Conservation (phyloP, 2,329 filamentous ascomycete genomes). For the Colletotrichum endophyticum region DNA sequence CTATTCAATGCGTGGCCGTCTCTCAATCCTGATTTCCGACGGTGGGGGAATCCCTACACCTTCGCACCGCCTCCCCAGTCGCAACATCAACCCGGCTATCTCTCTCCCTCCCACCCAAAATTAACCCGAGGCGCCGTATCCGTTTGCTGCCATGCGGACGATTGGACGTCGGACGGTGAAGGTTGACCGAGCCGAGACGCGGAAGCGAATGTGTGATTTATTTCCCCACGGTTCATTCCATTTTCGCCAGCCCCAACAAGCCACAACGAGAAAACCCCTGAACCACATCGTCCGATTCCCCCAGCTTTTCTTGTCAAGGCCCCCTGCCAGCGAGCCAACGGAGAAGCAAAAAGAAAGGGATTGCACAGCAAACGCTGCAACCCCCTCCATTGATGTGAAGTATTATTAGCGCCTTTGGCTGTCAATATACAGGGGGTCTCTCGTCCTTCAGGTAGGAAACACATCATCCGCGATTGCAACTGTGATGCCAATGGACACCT, state of each 20-base stretch:
- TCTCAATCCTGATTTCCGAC: neutral
- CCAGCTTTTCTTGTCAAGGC: neutral
- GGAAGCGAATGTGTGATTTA: neutral
- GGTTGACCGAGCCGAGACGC: neutral
- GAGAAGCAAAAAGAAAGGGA: neutral
- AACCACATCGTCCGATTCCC: neutral
- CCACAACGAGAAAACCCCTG: neutral
- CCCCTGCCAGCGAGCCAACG: neutral
- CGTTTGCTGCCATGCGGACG: neutral
- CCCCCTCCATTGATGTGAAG: neutral
- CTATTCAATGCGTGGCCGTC: conserved; percentile 3
- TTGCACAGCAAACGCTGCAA: neutral
- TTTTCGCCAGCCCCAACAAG: neutral
- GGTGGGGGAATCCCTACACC: conserved; percentile 1
- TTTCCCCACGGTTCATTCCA: neutral
- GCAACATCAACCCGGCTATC: neutral
- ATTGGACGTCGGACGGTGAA: neutral
- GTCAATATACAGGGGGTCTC: neutral
- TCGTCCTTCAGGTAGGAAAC: neutral
- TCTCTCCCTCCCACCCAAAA: neutral
- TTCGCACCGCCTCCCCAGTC: neutral
- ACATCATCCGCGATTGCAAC: neutral
- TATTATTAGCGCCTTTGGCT: neutral
- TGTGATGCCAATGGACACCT: neutral
- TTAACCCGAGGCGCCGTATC: neutral